Percentiles rank a stretch among this genome's conserved stretches.
Conservation (phyloP, 106 monocot genomes). For the Allium sativum region DNA sequence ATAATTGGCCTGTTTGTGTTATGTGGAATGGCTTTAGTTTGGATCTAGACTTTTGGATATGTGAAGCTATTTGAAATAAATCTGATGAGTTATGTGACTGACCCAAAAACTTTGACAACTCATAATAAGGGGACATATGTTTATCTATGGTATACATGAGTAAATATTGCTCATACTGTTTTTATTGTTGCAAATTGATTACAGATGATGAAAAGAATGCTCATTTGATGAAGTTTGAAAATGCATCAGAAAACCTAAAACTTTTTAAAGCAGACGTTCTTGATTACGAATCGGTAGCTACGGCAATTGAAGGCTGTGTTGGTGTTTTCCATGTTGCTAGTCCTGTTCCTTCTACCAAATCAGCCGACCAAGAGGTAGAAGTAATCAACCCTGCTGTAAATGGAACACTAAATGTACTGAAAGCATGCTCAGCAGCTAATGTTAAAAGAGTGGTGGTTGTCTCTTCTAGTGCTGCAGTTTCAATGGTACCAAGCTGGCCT, state of each 20-base stretch:
- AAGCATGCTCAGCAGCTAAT: slow-evolving; percentile 21
- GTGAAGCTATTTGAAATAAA: no score
- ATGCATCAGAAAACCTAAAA: slow-evolving; percentile 42
- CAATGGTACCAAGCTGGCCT: slow-evolving; percentile 13
- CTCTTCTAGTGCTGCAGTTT: slow-evolving; percentile 30
- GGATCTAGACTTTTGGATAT: no score
- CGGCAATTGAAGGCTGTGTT: slow-evolving; percentile 63
- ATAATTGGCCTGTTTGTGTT: no score
- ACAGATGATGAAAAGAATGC: slow-evolving; percentile 61
- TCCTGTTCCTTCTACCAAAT: slow-evolving; percentile 37
- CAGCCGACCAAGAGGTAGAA: slow-evolving; percentile 51
- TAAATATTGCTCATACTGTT: no score
- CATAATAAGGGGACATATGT: no score
- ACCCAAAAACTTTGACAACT: no score
- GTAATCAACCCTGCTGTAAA: slow-evolving; percentile 30
- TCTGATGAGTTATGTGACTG: no score
- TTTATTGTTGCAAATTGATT: background rate
- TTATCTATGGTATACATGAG: no score
- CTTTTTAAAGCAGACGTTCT: slow-evolving; percentile 69
- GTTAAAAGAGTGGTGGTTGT: slow-evolving; percentile 33
- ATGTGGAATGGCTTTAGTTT: no score
- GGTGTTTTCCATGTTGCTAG: slow-evolving; percentile 78
- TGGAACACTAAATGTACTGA: slow-evolving; percentile 44
- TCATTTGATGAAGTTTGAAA: slow-evolving; percentile 53
- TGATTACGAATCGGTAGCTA: slow-evolving; percentile 33